phyloP scores from a whole-genome alignment of 164 flowering plant species.

The Amborella trichopoda region DNA sequence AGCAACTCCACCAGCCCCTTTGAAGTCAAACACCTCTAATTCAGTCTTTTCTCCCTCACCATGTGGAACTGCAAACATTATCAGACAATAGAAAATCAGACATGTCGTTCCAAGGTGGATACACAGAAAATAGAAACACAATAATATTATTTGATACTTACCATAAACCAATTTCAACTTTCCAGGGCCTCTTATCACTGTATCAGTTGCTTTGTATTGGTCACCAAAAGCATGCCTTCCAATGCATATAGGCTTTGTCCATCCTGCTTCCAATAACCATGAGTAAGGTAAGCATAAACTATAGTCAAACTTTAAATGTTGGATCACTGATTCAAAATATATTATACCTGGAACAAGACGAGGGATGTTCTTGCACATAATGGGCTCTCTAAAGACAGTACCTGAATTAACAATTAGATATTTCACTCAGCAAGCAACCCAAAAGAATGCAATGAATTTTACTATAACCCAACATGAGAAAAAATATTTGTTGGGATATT shows the following conservation, averaged over 20 bases:
- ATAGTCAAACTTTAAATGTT: not conserved
- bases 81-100: too few species aligned
- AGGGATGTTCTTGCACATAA: constrained; percentile 84
- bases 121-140: not conserved
- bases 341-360: constrained; percentile 78
- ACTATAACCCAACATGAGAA: not conserved
- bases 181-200: constrained; percentile 85
- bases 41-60: constrained; percentile 55
- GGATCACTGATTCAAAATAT: not conserved
- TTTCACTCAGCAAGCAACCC: not conserved
- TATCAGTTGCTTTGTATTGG: constrained; percentile 89
- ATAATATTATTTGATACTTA: constrained; percentile 11
- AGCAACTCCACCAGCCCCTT: constrained; percentile 90
- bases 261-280: constrained; percentile 29
- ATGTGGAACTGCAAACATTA: constrained; percentile 52
- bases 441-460: too few species aligned
- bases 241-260: constrained; percentile 98
- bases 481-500: too few species aligned
- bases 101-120: not conserved
- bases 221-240: constrained; percentile 99
- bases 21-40: constrained; percentile 71
- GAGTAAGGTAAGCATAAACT: not conserved
- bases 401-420: constrained; percentile 36
- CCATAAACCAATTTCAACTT: constrained; percentile 88
- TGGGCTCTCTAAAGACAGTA: constrained; percentile 97